Evolutionary conservation across 1,284 basidiomycete species (phyloP).

Genomic region (Sporisorium sorghi): DNA sequence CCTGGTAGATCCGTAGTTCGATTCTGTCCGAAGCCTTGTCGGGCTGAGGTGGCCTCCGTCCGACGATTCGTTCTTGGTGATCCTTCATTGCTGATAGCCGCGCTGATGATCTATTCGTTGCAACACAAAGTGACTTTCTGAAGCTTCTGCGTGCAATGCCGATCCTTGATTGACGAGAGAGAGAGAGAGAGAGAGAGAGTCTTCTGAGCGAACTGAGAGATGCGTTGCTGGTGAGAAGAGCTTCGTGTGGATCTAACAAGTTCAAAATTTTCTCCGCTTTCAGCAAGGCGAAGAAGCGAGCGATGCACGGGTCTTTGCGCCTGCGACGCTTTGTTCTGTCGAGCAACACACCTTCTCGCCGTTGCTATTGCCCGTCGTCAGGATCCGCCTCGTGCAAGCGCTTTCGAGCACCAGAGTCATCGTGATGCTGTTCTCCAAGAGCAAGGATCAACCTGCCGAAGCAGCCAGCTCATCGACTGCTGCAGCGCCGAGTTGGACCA

Average conservation of each 20-base stretch:
- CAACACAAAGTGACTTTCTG: not conserved
- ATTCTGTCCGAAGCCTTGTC: not conserved
- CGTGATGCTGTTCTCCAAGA: constrained; percentile 33
- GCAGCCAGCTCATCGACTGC: constrained; percentile 16
- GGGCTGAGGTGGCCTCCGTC: not conserved
- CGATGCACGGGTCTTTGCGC: no score
- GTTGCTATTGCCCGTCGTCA: not conserved
- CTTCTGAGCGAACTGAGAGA: not conserved
- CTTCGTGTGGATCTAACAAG: not conserved
- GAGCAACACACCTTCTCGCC: not conserved
- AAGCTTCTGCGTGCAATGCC: not conserved
- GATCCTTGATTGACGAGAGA: not conserved
- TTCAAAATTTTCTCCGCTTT: not conserved
- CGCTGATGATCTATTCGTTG: not conserved
- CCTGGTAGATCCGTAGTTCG: not conserved
- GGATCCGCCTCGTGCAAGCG: not conserved
- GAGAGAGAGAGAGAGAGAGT: not conserved
- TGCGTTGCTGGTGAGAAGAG: not conserved
- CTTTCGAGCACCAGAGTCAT: not conserved
- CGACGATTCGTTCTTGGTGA: not conserved
- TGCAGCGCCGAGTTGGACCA: constrained; percentile 9
- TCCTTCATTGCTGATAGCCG: not conserved
- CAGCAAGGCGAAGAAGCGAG: not conserved
- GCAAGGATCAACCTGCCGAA: constrained; percentile 13
- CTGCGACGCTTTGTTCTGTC: no score